Evolutionary conservation across 768 basidiomycete genomes (phyloP).

Genomic region (Boletus reticuloceps): DNA sequence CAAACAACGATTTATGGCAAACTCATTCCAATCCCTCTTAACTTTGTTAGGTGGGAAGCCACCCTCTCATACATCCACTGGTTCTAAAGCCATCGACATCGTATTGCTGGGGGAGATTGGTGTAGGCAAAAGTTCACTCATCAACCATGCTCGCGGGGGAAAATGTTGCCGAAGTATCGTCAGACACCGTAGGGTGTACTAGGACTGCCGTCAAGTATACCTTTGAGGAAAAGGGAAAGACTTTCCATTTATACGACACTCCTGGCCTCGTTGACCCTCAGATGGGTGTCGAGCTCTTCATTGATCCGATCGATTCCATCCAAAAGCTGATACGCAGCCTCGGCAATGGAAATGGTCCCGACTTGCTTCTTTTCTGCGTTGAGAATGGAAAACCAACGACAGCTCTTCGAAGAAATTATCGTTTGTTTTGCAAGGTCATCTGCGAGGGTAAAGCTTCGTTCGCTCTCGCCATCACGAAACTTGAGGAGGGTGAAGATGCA

Average conservation of each 20-base stretch:
- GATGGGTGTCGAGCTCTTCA: constrained; percentile 15
- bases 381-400: constrained; percentile 24
- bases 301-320: constrained; percentile 23
- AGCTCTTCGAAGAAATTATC: constrained; percentile 27
- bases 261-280: constrained; percentile 31
- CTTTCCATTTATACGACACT: constrained; percentile 33
- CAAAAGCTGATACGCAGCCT: constrained; percentile 33
- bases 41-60: constrained; percentile 1
- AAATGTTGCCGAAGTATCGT: constrained; percentile 30
- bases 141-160: constrained; percentile 37
- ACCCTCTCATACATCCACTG: not conserved
- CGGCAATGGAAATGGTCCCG: constrained; percentile 24
- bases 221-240: constrained; percentile 16
- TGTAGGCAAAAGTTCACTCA: constrained; percentile 41
- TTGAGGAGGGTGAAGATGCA: constrained; percentile 23
- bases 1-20: constrained; percentile 7
- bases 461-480: constrained; percentile 31
- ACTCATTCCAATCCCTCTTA: constrained; percentile 15
- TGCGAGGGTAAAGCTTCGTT: constrained; percentile 26
- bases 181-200: constrained; percentile 35
- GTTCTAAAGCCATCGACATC: constrained; percentile 23
- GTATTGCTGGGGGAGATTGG: constrained; percentile 35
- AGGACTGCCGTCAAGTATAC: constrained; percentile 22
- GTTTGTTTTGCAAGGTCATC: constrained; percentile 26
- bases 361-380: constrained; percentile 32